Evolutionary conservation across 768 basidiomycete genomes (phyloP), one percentile per base, ranked within the genome.

Genomic region (Trametes cubensis): DNA sequence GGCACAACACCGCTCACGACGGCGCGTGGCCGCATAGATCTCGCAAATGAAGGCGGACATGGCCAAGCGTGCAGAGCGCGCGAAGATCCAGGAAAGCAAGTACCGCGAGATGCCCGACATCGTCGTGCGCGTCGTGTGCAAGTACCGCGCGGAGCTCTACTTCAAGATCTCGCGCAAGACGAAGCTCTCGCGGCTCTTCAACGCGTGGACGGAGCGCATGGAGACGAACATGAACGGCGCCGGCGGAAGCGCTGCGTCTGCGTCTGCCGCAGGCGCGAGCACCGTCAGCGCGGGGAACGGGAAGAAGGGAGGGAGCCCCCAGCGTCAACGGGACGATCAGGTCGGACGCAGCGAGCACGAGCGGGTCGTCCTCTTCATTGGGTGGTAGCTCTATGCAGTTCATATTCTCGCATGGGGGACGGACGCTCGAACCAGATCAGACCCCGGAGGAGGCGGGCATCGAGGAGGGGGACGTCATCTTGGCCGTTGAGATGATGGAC

Each of bases 151-250:
- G 4, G 92, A 95, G 69, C 81, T 95, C 44, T 93, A 91, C 79
- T 95, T 95, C 84, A 94, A 93, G 75, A 92, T 95, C 66, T 91
- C 90, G 10, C 88, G 93, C 72, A 94, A 94, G 76, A 92, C 90
- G 26, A 94, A 92, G 72, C 79, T 95, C 38, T 86, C 87, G 58
- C 83, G 89, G 58, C 80, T 94, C 58, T 92, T 94, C 74, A 88
- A 86, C 68, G 89, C 92, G 30, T 94, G 92, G 92, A 92, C 90
- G 26, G 90, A 90, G 53, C 82, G 92, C 64, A 95, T 95, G 93
- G 92, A 92, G 72, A 65, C 65, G 38, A 67, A 63, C 55, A 55
- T 48, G 23, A 41, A 30, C 53, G 55, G 48, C 28, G n/a, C n/a
- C n/a, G 38, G 50, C 44, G 55, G 14, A 21, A 7, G 34, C 10